phyloP scores from a whole-genome alignment of 805 yeast species.

The Candida germanica region DNA sequence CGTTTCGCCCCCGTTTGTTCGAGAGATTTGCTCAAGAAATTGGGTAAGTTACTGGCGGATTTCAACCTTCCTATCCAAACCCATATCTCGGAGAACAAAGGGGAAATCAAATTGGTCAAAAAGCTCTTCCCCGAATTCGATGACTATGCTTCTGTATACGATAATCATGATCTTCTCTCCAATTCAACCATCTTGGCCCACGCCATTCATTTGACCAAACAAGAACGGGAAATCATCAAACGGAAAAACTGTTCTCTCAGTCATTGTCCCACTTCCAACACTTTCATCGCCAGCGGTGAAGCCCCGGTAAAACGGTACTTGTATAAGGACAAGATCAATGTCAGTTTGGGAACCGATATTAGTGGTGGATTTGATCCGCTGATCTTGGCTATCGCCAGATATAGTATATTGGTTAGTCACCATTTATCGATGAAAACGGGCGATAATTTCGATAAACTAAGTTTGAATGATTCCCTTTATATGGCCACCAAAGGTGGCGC shows the following conservation, averaged over 20 bases:
- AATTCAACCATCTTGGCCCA: conserved; percentile 81
- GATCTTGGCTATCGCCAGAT: conserved; percentile 33
- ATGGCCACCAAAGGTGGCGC: conserved; percentile 94
- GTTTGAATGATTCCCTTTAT: conserved; percentile 69
- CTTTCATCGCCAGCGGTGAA: conserved; percentile 86
- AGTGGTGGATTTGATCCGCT: conserved; percentile 43
- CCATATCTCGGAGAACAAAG: conserved; percentile 79
- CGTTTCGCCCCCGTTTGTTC: conserved; percentile 91
- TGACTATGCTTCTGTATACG: conserved; percentile 76
- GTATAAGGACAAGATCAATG: conserved; percentile 63
- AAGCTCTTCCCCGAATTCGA: conserved; percentile 68
- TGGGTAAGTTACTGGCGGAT: conserved; percentile 56
- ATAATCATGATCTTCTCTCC: conserved; percentile 56
- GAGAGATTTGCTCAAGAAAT: conserved; percentile 53
- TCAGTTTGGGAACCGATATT: conserved; percentile 57
- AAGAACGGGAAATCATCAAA: conserved; percentile 60
- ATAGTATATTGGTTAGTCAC: conserved; percentile 38
- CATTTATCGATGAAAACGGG: conserved; percentile 37
- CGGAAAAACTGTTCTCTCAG: conserved; percentile 65
- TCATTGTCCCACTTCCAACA: conserved; percentile 92
- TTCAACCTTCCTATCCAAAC: conserved; percentile 73
- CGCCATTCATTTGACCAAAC: conserved; percentile 69
- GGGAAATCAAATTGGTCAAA: conserved; percentile 72
- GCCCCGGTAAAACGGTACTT: conserved; percentile 69
- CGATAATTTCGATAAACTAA: conserved; percentile 47